These are phyloP conservation scores for Diplosphaera chodatii DNA, from an alignment of 139 green algal genomes.

Conservation along the genomic window DNA sequence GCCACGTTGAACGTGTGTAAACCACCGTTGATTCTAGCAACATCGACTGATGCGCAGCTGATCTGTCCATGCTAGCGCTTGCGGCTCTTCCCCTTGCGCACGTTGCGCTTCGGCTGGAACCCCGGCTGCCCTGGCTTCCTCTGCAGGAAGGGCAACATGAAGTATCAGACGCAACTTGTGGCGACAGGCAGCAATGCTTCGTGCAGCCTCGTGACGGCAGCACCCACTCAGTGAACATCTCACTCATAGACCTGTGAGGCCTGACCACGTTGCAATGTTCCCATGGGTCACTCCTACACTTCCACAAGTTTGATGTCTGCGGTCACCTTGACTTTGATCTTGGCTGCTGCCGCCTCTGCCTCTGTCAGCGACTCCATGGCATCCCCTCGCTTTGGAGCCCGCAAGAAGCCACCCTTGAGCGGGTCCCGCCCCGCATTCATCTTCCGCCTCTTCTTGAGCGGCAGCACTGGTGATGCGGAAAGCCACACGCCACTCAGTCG, in stretches of 20 bases:
- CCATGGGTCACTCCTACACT: neutral
- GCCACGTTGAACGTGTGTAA: too few relatives aligned
- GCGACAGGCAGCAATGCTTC: too few relatives aligned
- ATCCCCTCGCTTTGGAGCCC: slow-evolving; percentile 35
- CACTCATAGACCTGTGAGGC: too few relatives aligned
- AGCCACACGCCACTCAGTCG: too few relatives aligned
- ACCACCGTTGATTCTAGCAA: too few relatives aligned
- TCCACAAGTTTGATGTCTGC: slow-evolving; percentile 15
- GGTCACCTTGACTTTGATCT: slow-evolving; percentile 14
- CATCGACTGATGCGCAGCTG: too few relatives aligned
- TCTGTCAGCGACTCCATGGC: slow-evolving; percentile 33
- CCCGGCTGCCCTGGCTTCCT: neutral
- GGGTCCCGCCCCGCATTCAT: slow-evolving; percentile 30
- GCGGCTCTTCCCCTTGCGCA: slow-evolving; percentile 25
- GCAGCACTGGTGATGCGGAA: slow-evolving; percentile 18
- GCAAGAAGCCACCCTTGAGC: slow-evolving; percentile 41
- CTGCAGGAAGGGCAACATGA: neutral
- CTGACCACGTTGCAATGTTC: too few relatives aligned
- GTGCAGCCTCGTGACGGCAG: too few relatives aligned
- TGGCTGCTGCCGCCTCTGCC: slow-evolving; percentile 26
- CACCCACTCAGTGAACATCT: too few relatives aligned
- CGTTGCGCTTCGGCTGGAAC: slow-evolving; percentile 40
- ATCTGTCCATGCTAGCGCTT: slow-evolving; percentile 30
- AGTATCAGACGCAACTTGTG: neutral
- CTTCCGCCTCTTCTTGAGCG: slow-evolving; percentile 24